Evolutionary conservation across 177 flowering plant genomes (phyloP), one percentile per base, ranked within the genome.

Genomic region (Vitis hybrid): DNA sequence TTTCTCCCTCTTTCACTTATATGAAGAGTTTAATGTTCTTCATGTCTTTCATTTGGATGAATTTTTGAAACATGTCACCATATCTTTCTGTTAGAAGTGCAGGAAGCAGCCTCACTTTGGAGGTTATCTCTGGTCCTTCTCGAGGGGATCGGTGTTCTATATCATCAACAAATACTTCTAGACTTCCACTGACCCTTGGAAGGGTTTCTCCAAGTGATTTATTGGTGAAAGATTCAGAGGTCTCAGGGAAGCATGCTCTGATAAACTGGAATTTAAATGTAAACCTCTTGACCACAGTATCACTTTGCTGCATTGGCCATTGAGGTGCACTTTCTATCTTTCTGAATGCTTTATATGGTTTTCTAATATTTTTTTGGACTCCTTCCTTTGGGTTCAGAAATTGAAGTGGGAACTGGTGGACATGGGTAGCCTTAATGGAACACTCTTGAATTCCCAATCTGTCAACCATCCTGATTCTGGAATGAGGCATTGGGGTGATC

Each of bases 351-450:
- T 55, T 31, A 39, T 67, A 51, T 18, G 55, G n/a, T 16, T 55
- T 13, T 49, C 45, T 60, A 60, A 14, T 62, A 3, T 49, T 70
- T 18, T 52, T 51, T 59, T 66, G 39, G 39, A 29, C 12, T 61
- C 50, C 2, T 53, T 60, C 12, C 15, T 33, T 68, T 77, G 74
- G 26, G 79, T 76, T 65, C 90, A 93, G 99, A 93, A 81, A 72
- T 74, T 82, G 77, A 93, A 86, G 75, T 95, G 99, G 99, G 99
- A 95, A 79, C 80, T 95, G 75, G 84, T 86, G 71, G 99, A 95
- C 82, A 87, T 90, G 97, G 99, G 98, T 59, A 93, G 99, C 83
- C 81, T 95, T 33, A 95, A 95, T 81, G 99, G 98, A 48, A 95
- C 99, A 55, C 77, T 84, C 11, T 77, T 90, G 79, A 92, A 95